phyloP scores from a whole-genome alignment of 192 early-diverging fungal genomes.

The Cetraspora pellucida region DNA sequence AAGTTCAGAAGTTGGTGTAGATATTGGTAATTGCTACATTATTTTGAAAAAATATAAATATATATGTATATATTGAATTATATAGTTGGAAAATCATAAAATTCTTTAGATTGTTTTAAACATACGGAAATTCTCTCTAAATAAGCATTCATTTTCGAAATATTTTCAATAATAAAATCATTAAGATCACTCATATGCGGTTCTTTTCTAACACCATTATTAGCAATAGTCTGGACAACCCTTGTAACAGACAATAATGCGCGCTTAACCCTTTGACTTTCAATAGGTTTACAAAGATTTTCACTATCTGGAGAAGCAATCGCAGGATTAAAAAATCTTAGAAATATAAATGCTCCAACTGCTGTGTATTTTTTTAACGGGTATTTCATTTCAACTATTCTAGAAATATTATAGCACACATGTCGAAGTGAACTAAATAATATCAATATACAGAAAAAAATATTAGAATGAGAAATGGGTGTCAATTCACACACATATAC shows the following conservation, averaged over 20 bases:
- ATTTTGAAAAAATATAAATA: background rate
- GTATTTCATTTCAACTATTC: slow-evolving; percentile 77
- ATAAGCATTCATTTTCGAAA: slow-evolving; percentile 74
- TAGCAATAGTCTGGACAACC: slow-evolving; percentile 94
- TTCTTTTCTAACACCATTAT: slow-evolving; percentile 93
- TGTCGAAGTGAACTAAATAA: slow-evolving; percentile 62
- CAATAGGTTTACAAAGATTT: slow-evolving; percentile 55
- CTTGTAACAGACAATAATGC: slow-evolving; percentile 89
- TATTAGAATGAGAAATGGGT: background rate
- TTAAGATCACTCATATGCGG: slow-evolving; percentile 91
- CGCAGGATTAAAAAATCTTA: slow-evolving; percentile 93
- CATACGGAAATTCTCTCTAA: slow-evolving; percentile 73
- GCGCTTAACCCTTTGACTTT: slow-evolving; percentile 71
- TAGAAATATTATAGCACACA: slow-evolving; percentile 78
- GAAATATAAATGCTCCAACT: slow-evolving; percentile 93
- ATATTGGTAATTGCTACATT: slow-evolving; percentile 1
- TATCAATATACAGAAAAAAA: background rate
- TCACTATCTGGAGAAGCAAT: slow-evolving; percentile 91
- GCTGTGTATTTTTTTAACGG: slow-evolving; percentile 81
- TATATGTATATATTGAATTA: background rate
- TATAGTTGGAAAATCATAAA: background rate
- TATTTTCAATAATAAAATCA: slow-evolving; percentile 81
- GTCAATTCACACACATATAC: background rate
- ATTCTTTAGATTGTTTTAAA: slow-evolving; percentile 11
- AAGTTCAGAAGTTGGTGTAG: slow-evolving; percentile 17